phyloP scores from a whole-genome alignment of 441 rosid genomes.

The Dalechampia spathulata region DNA sequence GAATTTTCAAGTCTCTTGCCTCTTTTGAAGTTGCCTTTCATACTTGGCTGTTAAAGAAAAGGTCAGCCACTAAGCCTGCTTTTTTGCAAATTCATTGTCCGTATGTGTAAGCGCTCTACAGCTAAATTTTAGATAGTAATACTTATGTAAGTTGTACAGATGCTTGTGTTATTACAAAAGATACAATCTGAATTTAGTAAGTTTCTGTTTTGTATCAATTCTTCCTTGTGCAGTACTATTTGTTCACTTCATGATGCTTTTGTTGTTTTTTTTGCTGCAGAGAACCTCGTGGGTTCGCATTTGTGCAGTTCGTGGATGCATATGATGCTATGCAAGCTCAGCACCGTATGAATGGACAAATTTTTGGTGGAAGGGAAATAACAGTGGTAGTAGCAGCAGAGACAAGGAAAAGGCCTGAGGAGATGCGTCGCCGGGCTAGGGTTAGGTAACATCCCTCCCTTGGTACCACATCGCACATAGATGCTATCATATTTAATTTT shows the following conservation, averaged over 20 bases:
- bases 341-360: conserved; percentile 79
- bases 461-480: background rate
- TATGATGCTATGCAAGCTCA: conserved; percentile 89
- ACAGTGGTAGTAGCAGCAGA: conserved; percentile 93
- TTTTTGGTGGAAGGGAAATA: conserved; percentile 83
- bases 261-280: conserved; percentile 36
- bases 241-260: conserved; percentile 13
- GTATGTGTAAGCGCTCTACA: conserved; percentile 32
- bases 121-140: conserved; percentile 25
- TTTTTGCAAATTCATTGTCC: conserved; percentile 35
- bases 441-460: conserved; percentile 40
- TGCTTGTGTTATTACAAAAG: conserved; percentile 22
- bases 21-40: conserved; percentile 74
- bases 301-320: conserved; percentile 93
- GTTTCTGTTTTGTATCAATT: conserved; percentile 9
- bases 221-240: conserved; percentile 10
- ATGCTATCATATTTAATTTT: background rate
- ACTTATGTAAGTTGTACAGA: conserved; percentile 28
- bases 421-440: conserved; percentile 78
- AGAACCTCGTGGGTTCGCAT: conserved; percentile 96
- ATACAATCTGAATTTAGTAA: conserved; percentile 17
- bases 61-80: conserved; percentile 54
- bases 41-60: conserved; percentile 57
- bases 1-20: conserved; percentile 61
- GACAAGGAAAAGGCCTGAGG: conserved; percentile 95